Conservation (phyloP, 2,329 filamentous ascomycete genomes). For the Furcasterigmium sp. region DNA sequence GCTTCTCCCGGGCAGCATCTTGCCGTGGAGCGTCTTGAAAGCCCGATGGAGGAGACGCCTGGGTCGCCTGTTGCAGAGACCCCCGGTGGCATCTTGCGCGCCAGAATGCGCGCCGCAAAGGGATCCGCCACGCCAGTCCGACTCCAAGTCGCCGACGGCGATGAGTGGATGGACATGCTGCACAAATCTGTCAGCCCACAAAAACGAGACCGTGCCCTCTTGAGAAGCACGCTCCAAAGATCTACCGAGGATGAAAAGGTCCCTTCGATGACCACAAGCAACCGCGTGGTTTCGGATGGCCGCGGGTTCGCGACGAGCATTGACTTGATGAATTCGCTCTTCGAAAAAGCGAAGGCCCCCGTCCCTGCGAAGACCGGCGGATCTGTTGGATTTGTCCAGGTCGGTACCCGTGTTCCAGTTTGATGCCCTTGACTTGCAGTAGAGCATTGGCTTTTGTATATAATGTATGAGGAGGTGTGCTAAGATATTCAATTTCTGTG, state of each 20-base stretch:
- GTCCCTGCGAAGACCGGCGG: constrained; percentile 41
- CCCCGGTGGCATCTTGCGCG: constrained; percentile 57
- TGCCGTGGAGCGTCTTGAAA: constrained; percentile 34
- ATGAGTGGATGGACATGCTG: constrained; percentile 91
- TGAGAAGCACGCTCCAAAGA: constrained; percentile 52
- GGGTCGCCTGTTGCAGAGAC: constrained; percentile 41
- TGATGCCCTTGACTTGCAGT: constrained; percentile 21
- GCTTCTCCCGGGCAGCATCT: constrained; percentile 68
- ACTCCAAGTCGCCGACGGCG: constrained; percentile 60
- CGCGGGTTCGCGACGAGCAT: constrained; percentile 81
- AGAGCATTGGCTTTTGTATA: too few species aligned
- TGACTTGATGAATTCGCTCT: constrained; percentile 93
- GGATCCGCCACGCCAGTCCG: constrained; percentile 52
- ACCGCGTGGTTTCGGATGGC: constrained; percentile 36
- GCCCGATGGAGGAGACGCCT: constrained; percentile 41
- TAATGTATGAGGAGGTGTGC: constrained; percentile 23
- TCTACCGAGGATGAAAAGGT: constrained; percentile 35
- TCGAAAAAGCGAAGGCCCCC: constrained; percentile 64
- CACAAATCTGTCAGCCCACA: constrained; percentile 90
- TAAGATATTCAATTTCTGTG: constrained; percentile 38
- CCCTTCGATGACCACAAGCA: constrained; percentile 14
- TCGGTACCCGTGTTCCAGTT: constrained; percentile 57
- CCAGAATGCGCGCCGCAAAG: constrained; percentile 59
- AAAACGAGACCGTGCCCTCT: constrained; percentile 80
- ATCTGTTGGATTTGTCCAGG: constrained; percentile 71